A percentile compares a stretch with the other conserved stretches of the same genome.
Evolutionary conservation across 1,284 basidiomycete species (phyloP).

Genomic region (Leccinum variabile): DNA sequence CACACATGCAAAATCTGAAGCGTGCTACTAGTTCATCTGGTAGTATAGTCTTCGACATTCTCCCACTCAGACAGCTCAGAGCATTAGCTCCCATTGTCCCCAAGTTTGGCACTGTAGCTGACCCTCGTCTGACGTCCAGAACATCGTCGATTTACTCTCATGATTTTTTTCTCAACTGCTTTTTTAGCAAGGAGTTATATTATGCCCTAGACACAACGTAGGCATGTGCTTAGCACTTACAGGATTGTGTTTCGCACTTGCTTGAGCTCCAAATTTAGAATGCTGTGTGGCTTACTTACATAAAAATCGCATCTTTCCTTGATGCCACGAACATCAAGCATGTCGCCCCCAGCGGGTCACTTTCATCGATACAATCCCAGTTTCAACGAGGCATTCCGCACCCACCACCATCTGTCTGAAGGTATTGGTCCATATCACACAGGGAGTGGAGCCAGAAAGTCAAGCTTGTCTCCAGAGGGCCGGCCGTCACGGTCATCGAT

Average conservation of each 20-base stretch:
- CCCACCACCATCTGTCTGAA: not conserved
- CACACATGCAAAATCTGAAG: not conserved
- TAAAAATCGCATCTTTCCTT: too few species aligned
- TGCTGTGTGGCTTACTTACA: too few species aligned
- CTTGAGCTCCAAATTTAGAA: not conserved
- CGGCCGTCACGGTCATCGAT: not conserved
- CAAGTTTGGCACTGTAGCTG: too few species aligned
- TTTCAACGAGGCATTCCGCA: not conserved
- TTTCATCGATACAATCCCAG: not conserved
- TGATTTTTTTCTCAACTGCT: too few species aligned
- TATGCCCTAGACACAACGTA: not conserved
- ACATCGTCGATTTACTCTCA: too few species aligned
- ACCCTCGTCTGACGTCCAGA: too few species aligned
- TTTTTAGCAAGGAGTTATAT: constrained; percentile 9
- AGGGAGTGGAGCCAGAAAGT: not conserved
- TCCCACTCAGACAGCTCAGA: too few species aligned
- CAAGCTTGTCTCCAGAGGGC: not conserved
- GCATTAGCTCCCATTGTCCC: too few species aligned
- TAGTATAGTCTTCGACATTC: not conserved
- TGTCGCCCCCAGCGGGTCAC: not conserved
- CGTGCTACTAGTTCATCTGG: not conserved
- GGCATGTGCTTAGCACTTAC: not conserved
- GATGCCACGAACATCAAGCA: not conserved
- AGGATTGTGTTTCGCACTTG: not conserved
- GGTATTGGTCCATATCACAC: not conserved